phyloP scores from a whole-genome alignment of 1,284 basidiomycete species.

The Apiotrichum veenhuisii region DNA sequence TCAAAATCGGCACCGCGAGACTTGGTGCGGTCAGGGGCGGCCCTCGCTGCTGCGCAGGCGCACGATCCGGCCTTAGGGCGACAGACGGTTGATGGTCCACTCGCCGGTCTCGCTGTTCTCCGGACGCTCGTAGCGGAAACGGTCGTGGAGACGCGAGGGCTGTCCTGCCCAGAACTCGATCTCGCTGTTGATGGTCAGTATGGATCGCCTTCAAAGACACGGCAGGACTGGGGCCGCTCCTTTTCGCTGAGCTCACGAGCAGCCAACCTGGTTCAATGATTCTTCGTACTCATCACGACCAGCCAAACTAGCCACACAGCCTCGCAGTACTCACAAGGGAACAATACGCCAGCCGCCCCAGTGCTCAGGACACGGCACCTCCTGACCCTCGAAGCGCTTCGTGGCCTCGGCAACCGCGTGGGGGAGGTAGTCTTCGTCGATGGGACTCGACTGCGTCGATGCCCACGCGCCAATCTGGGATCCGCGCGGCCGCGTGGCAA shows the following conservation, averaged over 20 bases:
- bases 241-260: too few species aligned
- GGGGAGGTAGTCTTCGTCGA: conserved; percentile 67
- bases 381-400: conserved; percentile 56
- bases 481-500: conserved; percentile 73
- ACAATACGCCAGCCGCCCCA: conserved; percentile 97
- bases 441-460: conserved; percentile 74
- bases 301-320: too few species aligned
- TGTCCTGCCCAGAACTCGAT: conserved; percentile 93
- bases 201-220: too few species aligned
- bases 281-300: too few species aligned
- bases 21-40: too few species aligned
- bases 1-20: too few species aligned
- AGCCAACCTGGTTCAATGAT: too few species aligned
- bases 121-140: conserved; percentile 71
- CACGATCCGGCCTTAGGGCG: too few species aligned
- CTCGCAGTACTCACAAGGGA: conserved; percentile 64
- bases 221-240: too few species aligned
- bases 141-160: conserved; percentile 82
- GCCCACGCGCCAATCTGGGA: conserved; percentile 90
- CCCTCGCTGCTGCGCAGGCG: too few species aligned
- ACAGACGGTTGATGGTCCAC: conserved; percentile 72
- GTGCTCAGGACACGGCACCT: conserved; percentile 78
- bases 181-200: conserved; percentile 51
- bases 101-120: conserved; percentile 53
- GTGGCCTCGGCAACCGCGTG: conserved; percentile 61